Conservation (phyloP, 805 yeast genomes). For the Wickerhamiella alocasiicola region DNA sequence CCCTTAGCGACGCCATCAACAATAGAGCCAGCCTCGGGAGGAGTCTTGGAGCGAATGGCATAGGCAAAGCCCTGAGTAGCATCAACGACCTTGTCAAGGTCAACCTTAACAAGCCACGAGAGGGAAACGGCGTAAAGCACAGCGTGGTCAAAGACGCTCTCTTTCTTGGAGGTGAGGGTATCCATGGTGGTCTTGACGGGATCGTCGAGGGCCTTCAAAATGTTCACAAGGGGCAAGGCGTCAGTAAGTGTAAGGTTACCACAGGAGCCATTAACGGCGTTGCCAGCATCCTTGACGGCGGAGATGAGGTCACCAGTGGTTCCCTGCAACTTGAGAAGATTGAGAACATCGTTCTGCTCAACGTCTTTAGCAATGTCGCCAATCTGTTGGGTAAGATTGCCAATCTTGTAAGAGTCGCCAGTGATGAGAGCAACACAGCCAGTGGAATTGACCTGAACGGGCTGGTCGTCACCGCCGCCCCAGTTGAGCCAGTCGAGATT, state of each 20-base stretch:
- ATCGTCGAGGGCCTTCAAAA: not conserved
- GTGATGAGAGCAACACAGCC: slow-evolving; percentile 6
- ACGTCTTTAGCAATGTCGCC: slow-evolving; percentile 2
- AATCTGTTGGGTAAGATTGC: not conserved
- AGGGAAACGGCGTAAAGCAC: slow-evolving; percentile 9
- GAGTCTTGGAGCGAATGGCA: slow-evolving; percentile 2
- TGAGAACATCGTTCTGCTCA: not conserved
- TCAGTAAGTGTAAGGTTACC: not conserved
- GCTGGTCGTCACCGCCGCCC: not conserved
- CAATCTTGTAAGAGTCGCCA: slow-evolving; percentile 2
- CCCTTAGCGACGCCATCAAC: slow-evolving; percentile 1
- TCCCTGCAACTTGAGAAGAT: slow-evolving; percentile 3
- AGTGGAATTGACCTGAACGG: not conserved
- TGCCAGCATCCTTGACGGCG: slow-evolving; percentile 1
- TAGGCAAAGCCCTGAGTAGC: slow-evolving; percentile 1
- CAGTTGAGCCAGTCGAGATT: not conserved
- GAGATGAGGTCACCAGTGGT: slow-evolving; percentile 3
- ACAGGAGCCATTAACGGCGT: slow-evolving; percentile 1
- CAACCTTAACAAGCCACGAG: slow-evolving; percentile 26
- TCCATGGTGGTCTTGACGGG: slow-evolving; percentile 9
- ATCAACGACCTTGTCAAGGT: slow-evolving; percentile 31
- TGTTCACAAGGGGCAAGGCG: slow-evolving; percentile 5
- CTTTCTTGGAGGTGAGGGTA: slow-evolving; percentile 6
- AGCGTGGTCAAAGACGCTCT: slow-evolving; percentile 22
- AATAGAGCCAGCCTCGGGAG: not conserved